Percentiles rank a stretch among this genome's conserved stretches.
Evolutionary conservation across 352 stramenopile species (phyloP).

Genomic region (Pythium coloratum): DNA sequence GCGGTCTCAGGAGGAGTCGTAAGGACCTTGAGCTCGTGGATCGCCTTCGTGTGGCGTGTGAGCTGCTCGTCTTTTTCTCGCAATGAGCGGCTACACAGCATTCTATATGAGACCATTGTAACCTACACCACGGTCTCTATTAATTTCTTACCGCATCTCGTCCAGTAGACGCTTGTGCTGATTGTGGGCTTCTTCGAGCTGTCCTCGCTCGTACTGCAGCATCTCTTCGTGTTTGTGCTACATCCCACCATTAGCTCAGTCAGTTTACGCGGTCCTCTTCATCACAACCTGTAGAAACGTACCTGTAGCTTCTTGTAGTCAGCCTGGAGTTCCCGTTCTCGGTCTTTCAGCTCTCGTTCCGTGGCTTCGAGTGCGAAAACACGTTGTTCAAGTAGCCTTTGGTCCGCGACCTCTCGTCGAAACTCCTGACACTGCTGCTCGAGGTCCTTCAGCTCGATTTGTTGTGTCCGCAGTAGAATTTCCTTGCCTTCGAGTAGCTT

Average conservation of each 20-base stretch:
- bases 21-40: slow-evolving; percentile 48
- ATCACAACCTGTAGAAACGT: background rate
- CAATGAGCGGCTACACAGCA: slow-evolving; percentile 29
- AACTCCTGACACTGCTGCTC: slow-evolving; percentile 34
- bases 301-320: slow-evolving; percentile 45
- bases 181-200: slow-evolving; percentile 48
- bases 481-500: slow-evolving; percentile 61
- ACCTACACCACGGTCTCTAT: background rate
- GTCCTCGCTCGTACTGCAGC: slow-evolving; percentile 37
- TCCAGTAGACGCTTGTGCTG: slow-evolving; percentile 54
- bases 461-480: slow-evolving; percentile 45
- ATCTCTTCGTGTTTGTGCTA: slow-evolving; percentile 54
- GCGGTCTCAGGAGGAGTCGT: slow-evolving; percentile 16
- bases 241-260: background rate
- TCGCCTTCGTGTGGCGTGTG: slow-evolving; percentile 38
- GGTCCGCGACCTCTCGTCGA: slow-evolving; percentile 17
- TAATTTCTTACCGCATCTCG: slow-evolving; percentile 44
- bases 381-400: slow-evolving; percentile 40
- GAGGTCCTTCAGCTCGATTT: slow-evolving; percentile 55
- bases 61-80: slow-evolving; percentile 58
- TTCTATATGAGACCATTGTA: background rate
- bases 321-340: slow-evolving; percentile 33
- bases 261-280: no score
- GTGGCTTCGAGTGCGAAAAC: slow-evolving; percentile 41
- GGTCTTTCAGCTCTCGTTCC: slow-evolving; percentile 29